A percentile compares a stretch with the other conserved stretches of the same genome.
phyloP scores from a whole-genome alignment of 2,329 filamentous ascomycete species.

The Alternaria angustiovoidea region DNA sequence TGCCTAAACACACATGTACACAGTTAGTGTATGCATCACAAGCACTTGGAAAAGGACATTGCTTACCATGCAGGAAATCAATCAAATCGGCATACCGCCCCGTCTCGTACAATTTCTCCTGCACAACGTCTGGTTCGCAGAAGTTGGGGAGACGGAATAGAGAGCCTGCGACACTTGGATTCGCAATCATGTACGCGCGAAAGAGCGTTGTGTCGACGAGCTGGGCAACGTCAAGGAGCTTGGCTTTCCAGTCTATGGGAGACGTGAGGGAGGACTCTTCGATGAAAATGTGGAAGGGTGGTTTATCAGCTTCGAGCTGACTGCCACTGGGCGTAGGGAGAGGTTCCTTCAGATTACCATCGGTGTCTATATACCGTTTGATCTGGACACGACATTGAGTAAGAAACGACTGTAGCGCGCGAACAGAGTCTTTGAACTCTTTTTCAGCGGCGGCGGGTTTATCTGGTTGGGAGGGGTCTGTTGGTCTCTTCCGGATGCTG shows the following conservation, averaged over 20 bases:
- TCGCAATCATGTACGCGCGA: slow-evolving; percentile 91
- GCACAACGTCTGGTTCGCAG: slow-evolving; percentile 93
- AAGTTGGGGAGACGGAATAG: slow-evolving; percentile 97
- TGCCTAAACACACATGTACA: slow-evolving; percentile 56
- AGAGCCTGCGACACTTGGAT: slow-evolving; percentile 82
- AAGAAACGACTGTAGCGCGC: slow-evolving; percentile 85
- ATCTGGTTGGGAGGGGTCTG: slow-evolving; percentile 59
- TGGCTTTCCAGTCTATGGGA: slow-evolving; percentile 69
- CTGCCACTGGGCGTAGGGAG: slow-evolving; percentile 58
- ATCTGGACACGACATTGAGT: slow-evolving; percentile 79
- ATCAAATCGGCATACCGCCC: slow-evolving; percentile 92
- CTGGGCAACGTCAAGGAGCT: slow-evolving; percentile 77
- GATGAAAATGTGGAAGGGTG: slow-evolving; percentile 56
- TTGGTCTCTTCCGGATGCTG: slow-evolving; percentile 59
- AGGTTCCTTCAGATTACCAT: slow-evolving; percentile 66
- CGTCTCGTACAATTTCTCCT: slow-evolving; percentile 87
- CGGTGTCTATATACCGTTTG: slow-evolving; percentile 66
- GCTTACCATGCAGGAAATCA: slow-evolving; percentile 97
- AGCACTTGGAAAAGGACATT: slow-evolving; percentile 46
- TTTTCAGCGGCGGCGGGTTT: slow-evolving; percentile 71
- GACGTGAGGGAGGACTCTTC: slow-evolving; percentile 37
- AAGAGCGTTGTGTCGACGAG: slow-evolving; percentile 95
- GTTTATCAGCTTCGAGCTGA: slow-evolving; percentile 48
- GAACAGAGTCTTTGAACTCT: slow-evolving; percentile 81
- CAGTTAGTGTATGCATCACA: too few species aligned